phyloP scores from a whole-genome alignment of 352 stramenopile genomes.

The Phytophthora pseudosyringae region DNA sequence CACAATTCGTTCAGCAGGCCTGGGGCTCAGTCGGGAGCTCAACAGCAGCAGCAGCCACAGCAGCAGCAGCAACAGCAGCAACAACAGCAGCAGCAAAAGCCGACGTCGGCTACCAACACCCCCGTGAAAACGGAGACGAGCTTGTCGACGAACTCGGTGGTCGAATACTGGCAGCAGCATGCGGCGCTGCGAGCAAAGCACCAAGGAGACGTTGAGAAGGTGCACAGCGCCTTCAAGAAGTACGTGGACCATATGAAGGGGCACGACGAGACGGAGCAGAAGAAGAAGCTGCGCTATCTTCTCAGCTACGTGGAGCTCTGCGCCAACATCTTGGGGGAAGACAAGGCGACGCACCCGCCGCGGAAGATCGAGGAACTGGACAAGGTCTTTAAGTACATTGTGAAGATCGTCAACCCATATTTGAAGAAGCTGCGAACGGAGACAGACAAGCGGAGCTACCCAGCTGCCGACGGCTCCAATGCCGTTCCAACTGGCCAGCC shows the following conservation, averaged over 20 bases:
- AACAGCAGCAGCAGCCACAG: constrained; percentile 26
- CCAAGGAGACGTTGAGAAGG: constrained; percentile 82
- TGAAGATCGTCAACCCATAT: constrained; percentile 89
- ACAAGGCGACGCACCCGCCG: constrained; percentile 71
- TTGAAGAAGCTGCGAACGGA: constrained; percentile 87
- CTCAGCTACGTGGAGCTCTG: constrained; percentile 87
- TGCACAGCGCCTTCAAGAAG: constrained; percentile 89
- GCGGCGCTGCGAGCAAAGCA: constrained; percentile 79
- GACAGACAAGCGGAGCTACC: constrained; percentile 73
- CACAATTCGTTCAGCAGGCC: constrained; percentile 44
- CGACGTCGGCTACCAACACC: constrained; percentile 16
- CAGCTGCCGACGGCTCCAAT: constrained; percentile 21
- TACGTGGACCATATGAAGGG: constrained; percentile 91
- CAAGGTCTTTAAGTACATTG: constrained; percentile 91
- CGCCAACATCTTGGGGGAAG: constrained; percentile 77
- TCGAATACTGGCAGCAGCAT: constrained; percentile 85
- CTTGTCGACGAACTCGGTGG: constrained; percentile 47
- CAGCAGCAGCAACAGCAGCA: constrained; percentile 24
- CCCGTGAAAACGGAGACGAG: constrained; percentile 35
- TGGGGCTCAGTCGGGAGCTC: constrained; percentile 33
- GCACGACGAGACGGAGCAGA: constrained; percentile 88
- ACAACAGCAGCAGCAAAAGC: constrained; percentile 26
- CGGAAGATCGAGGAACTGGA: constrained; percentile 84
- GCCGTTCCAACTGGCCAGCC: constrained; percentile 8
- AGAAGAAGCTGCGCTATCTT: constrained; percentile 87